A percentile compares a stretch with the other conserved stretches of the same genome.
phyloP scores from a whole-genome alignment of 2,329 filamentous ascomycete genomes.

The Colletotrichum noveboracense region DNA sequence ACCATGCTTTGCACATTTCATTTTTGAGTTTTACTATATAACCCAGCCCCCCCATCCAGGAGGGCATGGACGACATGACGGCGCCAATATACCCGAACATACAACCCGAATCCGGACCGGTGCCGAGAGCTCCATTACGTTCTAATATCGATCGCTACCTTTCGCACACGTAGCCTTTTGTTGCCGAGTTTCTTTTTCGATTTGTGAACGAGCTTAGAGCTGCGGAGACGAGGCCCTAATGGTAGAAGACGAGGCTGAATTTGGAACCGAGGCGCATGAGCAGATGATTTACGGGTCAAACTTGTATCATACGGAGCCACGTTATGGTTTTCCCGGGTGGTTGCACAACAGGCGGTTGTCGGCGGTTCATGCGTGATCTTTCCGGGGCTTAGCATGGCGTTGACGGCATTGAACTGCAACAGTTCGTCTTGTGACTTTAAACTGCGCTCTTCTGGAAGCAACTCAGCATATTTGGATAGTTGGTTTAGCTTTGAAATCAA shows the following conservation, averaged over 20 bases:
- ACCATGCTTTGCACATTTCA: conserved; percentile 13
- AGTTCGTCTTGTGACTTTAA: background rate
- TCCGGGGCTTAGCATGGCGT: conserved; percentile 9
- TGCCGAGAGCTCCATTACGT: conserved; percentile 22
- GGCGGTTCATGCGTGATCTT: background rate
- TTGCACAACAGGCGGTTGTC: background rate
- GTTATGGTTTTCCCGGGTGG: background rate
- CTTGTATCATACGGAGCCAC: background rate
- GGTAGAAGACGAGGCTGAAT: background rate
- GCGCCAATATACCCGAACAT: conserved; percentile 21
- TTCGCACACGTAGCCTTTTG: background rate
- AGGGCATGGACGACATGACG: conserved; percentile 10
- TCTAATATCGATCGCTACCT: conserved; percentile 15
- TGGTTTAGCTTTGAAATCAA: background rate
- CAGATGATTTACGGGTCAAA: background rate
- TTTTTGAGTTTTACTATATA: conserved; percentile 9
- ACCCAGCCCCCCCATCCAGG: background rate
- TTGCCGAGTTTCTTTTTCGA: background rate
- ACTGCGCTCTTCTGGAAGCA: background rate
- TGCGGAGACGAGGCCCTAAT: background rate
- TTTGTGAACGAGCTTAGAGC: background rate
- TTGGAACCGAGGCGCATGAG: background rate
- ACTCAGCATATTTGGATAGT: background rate
- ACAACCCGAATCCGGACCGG: conserved; percentile 23
- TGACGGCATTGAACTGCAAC: conserved; percentile 7